Conservation (phyloP, 2,329 filamentous ascomycete species). For the Cytospora leucostoma region DNA sequence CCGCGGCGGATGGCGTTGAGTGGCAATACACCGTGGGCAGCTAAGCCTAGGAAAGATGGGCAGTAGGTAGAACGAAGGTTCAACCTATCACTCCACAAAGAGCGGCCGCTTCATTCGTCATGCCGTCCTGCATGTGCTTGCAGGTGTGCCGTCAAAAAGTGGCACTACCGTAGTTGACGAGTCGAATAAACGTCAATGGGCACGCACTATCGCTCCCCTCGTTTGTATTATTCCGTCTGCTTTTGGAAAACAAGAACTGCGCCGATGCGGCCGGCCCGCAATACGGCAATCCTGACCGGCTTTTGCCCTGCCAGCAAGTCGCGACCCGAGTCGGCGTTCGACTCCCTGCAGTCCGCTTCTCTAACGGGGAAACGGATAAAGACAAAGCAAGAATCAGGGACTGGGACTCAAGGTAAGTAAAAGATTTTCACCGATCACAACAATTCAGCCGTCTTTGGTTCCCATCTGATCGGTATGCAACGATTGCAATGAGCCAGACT, state of each 20-base stretch:
- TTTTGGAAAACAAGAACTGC: conserved; percentile 19
- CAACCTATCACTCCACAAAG: neutral
- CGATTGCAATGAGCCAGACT: neutral
- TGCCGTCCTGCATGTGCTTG: conserved; percentile 5
- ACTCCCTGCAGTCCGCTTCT: neutral
- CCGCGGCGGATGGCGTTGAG: conserved; percentile 19
- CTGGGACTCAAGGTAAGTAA: neutral
- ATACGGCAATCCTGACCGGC: conserved; percentile 14
- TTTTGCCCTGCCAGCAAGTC: conserved; percentile 8
- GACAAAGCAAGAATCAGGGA: neutral
- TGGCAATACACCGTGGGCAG: conserved; percentile 10
- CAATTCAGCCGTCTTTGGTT: neutral
- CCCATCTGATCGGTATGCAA: neutral
- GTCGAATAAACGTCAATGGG: conserved; percentile 13
- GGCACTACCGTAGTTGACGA: conserved; percentile 10
- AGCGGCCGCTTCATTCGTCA: conserved; percentile 5
- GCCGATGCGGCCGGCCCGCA: conserved; percentile 24
- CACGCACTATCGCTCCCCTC: conserved; percentile 2
- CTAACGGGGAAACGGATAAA: neutral
- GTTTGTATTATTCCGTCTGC: conserved; percentile 18
- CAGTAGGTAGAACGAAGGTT: neutral
- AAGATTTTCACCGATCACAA: neutral
- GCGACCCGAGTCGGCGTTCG: conserved; percentile 2
- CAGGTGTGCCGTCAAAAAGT: conserved; percentile 9
- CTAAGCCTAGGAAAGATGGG: conserved; percentile 9